These are phyloP conservation scores for Karstenula rhodostoma DNA, from an alignment of 2,329 filamentous ascomycete genomes.

Conservation along the genomic window DNA sequence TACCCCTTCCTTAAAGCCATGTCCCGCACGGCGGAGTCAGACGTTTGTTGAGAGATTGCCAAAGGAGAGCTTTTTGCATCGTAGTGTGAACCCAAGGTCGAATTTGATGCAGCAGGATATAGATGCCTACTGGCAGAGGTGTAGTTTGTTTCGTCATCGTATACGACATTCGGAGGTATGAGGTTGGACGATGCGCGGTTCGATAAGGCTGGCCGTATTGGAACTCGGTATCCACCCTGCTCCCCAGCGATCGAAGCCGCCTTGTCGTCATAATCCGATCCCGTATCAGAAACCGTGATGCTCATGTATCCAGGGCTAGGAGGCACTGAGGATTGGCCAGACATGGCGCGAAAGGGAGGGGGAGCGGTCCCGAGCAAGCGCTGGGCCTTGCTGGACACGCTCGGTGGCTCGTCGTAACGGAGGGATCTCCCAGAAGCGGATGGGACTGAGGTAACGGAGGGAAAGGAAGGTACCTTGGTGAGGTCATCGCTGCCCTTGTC, in stretches of 20 bases:
- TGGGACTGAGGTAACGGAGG: slow-evolving; percentile 14
- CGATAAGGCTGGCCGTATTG: slow-evolving; percentile 34
- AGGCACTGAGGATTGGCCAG: slow-evolving; percentile 32
- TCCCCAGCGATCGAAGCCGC: slow-evolving; percentile 31
- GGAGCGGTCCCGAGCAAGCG: slow-evolving; percentile 48
- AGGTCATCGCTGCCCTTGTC: slow-evolving; percentile 30
- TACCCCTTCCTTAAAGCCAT: slow-evolving; percentile 52
- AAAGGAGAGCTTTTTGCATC: slow-evolving; percentile 52
- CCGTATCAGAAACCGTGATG: slow-evolving; percentile 41
- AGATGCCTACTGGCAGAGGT: slow-evolving; percentile 41
- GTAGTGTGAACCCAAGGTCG: slow-evolving; percentile 54
- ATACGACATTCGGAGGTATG: slow-evolving; percentile 25
- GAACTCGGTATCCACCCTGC: slow-evolving; percentile 21
- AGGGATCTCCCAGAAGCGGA: slow-evolving; percentile 34
- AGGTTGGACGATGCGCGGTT: slow-evolving; percentile 46
- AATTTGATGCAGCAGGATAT: slow-evolving; percentile 45
- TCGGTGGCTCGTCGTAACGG: slow-evolving; percentile 21
- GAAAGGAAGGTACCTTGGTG: slow-evolving; percentile 1
- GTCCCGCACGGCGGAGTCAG: slow-evolving; percentile 54
- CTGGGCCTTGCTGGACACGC: slow-evolving; percentile 42
- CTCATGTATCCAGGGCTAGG: slow-evolving; percentile 43
- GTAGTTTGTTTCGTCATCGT: slow-evolving; percentile 34
- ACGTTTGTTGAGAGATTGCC: slow-evolving; percentile 55
- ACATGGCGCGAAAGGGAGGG: slow-evolving; percentile 35
- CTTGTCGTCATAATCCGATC: slow-evolving; percentile 35